Percentiles rank a stretch among this genome's conserved stretches.
These are phyloP conservation scores for Aspergillus sparsus DNA, from an alignment of 495 filamentous ascomycete species.

Conservation along the genomic window DNA sequence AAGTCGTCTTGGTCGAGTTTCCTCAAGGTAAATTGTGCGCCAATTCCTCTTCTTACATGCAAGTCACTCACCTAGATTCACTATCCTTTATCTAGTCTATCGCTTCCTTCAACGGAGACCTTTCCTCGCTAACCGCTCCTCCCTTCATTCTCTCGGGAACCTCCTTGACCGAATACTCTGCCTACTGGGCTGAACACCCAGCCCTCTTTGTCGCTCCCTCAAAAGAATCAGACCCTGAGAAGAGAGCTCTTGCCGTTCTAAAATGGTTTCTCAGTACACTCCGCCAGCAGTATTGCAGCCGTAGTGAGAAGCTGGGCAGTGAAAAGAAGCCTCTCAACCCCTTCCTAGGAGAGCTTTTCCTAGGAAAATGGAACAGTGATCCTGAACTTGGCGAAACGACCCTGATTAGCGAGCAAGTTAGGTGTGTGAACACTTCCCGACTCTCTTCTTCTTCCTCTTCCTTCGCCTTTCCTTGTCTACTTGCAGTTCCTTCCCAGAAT, in stretches of 20 bases:
- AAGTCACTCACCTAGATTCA: constrained; percentile 1
- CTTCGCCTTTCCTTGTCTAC: too few species aligned
- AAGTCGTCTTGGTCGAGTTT: constrained; percentile 58
- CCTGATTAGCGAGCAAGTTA: constrained; percentile 79
- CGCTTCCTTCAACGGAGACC: constrained; percentile 93
- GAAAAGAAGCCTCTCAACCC: constrained; percentile 98
- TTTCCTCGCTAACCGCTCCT: constrained; percentile 89
- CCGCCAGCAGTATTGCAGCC: constrained; percentile 89
- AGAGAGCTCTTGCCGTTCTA: constrained; percentile 82
- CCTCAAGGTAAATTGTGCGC: constrained; percentile 43
- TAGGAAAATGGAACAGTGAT: constrained; percentile 82
- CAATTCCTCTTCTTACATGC: not conserved
- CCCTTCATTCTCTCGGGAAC: constrained; percentile 94
- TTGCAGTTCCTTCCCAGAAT: too few species aligned
- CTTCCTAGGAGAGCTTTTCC: constrained; percentile 86
- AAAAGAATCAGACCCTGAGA: constrained; percentile 74
- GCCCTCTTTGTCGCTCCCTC: constrained; percentile 83
- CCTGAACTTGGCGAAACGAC: constrained; percentile 66
- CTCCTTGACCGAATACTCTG: constrained; percentile 90
- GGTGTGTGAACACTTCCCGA: constrained; percentile 44
- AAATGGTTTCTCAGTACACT: constrained; percentile 98
- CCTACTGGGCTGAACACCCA: constrained; percentile 97
- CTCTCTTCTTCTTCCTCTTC: not conserved
- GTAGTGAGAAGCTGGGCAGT: constrained; percentile 86
- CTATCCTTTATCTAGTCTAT: constrained; percentile 63